Conservation (phyloP, 345 rosid genomes). For the Moringa oleifera region DNA sequence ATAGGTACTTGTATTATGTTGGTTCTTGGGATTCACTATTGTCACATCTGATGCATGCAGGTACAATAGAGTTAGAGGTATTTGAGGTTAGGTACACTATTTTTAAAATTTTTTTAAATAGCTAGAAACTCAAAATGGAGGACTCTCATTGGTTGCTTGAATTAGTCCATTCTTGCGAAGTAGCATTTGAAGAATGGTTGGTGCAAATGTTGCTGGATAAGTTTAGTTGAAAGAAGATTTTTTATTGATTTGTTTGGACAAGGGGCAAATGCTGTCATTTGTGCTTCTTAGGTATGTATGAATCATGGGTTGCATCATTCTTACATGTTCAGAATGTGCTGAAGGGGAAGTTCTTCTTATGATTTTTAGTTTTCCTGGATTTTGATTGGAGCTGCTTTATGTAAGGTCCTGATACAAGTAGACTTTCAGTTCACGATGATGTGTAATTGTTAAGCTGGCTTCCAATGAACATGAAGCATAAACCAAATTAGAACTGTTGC, state of each 20-base stretch:
- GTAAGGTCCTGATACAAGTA: background rate
- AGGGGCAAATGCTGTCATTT: background rate
- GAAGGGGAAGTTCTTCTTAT: slow-evolving; percentile 1
- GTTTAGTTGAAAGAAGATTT: background rate
- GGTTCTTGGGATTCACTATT: background rate
- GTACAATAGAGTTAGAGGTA: slow-evolving; percentile 4
- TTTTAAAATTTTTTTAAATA: too few species aligned
- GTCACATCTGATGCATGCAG: background rate
- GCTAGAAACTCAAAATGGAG: background rate
- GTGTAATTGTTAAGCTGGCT: background rate
- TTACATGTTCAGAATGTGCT: background rate
- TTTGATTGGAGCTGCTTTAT: slow-evolving; percentile 2
- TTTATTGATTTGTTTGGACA: background rate
- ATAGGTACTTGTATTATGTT: too few species aligned
- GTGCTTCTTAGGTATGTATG: background rate
- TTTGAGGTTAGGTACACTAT: background rate
- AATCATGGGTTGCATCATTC: background rate
- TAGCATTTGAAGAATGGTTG: slow-evolving; percentile 1
- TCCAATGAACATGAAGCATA: background rate
- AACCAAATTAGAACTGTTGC: background rate
- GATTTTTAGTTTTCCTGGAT: background rate
- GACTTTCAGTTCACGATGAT: background rate
- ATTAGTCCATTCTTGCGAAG: background rate
- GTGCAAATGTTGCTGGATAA: background rate
- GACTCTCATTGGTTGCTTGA: background rate